A percentile compares a stretch with the other conserved stretches of the same genome.
Conservation (phyloP, 805 yeast species). For the Kurtzmaniella cleridarum region DNA sequence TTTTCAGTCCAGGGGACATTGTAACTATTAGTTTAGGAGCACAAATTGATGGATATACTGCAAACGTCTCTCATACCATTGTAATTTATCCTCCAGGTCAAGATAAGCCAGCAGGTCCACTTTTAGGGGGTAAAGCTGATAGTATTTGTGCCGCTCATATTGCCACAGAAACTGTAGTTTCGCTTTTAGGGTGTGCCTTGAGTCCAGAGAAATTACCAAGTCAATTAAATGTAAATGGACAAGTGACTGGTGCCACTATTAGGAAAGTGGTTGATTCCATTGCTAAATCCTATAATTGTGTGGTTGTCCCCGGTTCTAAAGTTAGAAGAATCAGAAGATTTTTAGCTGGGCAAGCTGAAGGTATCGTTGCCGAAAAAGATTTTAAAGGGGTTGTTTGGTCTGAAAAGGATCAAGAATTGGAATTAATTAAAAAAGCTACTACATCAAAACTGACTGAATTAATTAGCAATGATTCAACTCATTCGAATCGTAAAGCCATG, state of each 20-base stretch:
- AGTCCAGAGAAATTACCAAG: conserved; percentile 73
- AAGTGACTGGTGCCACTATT: conserved; percentile 63
- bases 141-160: conserved; percentile 84
- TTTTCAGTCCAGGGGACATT: conserved; percentile 71
- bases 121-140: conserved; percentile 81
- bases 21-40: conserved; percentile 83
- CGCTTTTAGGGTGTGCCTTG: conserved; percentile 66
- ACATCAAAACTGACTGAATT: neutral
- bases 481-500: conserved; percentile 9
- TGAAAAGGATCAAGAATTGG: conserved; percentile 71
- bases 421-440: conserved; percentile 41
- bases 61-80: conserved; percentile 79
- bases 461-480: conserved; percentile 6
- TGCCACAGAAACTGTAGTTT: conserved; percentile 81
- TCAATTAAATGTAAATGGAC: conserved; percentile 20
- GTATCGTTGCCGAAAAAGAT: conserved; percentile 84
- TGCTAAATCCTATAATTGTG: conserved; percentile 79
- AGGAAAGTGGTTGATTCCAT: conserved; percentile 78
- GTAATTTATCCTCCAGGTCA: conserved; percentile 71
- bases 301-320: conserved; percentile 87
- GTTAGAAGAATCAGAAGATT: conserved; percentile 90
- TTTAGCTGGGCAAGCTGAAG: conserved; percentile 93
- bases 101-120: conserved; percentile 66
- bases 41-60: conserved; percentile 93
- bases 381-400: conserved; percentile 90